Evolutionary conservation across 2,329 filamentous ascomycete species (phyloP), one percentile per base, ranked within the genome.

Genomic region (Epichloe brachyelytri): DNA sequence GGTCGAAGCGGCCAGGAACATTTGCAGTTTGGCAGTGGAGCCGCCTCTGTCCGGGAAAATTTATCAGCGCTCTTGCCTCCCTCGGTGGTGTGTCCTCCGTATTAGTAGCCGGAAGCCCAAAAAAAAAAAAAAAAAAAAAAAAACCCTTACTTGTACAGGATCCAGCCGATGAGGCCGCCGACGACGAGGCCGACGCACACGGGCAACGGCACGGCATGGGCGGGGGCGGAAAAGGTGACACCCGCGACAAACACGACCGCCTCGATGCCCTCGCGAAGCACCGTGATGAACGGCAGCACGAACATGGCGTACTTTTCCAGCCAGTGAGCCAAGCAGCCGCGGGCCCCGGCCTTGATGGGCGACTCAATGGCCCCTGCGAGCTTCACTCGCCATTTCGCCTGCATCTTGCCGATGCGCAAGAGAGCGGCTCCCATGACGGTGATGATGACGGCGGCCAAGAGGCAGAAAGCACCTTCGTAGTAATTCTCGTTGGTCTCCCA

Each of bases 351-450:
- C 40, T 64, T 65, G 53, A 72, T 55, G 11, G 74, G 71, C 1
- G 62, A 63, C 57, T 86, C 80, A 33, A 93, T 68, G 2, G 85
- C 80, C 59, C 78, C 79, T 17, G 83, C 79, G 22, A 95, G 79
- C 77, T 93, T 93, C 59, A 84, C 71, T n/a, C 82, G 79, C 89
- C 88, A 95, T 68, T 93, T 93, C 55, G 85, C 82, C 64, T 89
- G 86, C 65, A 93, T 78, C 67, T 91, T 93, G 54, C 82, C 85
- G 51, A 95, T 77, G 26, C 88, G 83, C 7, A 95, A 78, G 33
- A 95, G 78, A 4, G 86, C 87, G 34, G 82, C 83, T 30, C 88
- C 88, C 72, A 94, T 84, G 54, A 88, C 59, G 37, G 85, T 85
- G 68, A 95, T 93, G 68, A 95, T 88, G 57, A 93, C 57, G 17